Evolutionary conservation across 176 grass and related monocot species (phyloP), one percentile per base, ranked within the genome.

Genomic region (Saccharum officinarum): DNA sequence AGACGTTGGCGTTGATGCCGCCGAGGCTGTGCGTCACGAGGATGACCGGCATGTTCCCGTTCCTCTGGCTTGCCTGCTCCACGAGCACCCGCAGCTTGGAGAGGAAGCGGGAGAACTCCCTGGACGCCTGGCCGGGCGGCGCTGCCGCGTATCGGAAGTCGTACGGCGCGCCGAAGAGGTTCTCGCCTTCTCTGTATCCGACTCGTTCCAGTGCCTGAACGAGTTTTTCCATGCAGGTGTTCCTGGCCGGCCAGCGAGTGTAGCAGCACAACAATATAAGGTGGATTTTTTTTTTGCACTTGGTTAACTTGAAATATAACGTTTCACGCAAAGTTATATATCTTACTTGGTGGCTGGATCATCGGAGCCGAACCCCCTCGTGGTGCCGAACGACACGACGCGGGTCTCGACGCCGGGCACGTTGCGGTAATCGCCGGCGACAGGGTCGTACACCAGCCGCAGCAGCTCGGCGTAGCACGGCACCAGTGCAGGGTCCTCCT

Each of bases 81-180:
- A 78, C 63, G 16, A 85, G 63, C 1, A 2, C 2, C 15, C 34
- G 7, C 4, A 86, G 84, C 1, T 52, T 10, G 4, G 42, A 63
- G 4, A 30, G 28, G 76, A 79, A 79, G 26, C 14, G 39, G 6
- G 52, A 25, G 39, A 79, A 46, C 75, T 26, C 76, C 25, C 55
- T 75, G 17, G 16, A 61, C 9, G 89, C 81, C 68, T 37, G 68
- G 41, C 89, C 69, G 1, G 44, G 61, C 28, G 89, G 50, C 7
- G 76, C 44, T 5, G 82, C 52, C 33, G 85, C 76, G 37, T 87
- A 75, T 9, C 85, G 81, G 69, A 91, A 91, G 81, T 91, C 89
- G 62, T 84, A 91, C 16, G 89, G 81, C 33, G 85, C 89, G 70
- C 89, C 89, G 50, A 87, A 87, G 10, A 91, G 69, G 80, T 18